Percentiles rank a stretch among this genome's conserved stretches.
These are phyloP conservation scores for Pelargonium fulgidum DNA, from an alignment of 441 rosid genomes.

Conservation along the genomic window DNA sequence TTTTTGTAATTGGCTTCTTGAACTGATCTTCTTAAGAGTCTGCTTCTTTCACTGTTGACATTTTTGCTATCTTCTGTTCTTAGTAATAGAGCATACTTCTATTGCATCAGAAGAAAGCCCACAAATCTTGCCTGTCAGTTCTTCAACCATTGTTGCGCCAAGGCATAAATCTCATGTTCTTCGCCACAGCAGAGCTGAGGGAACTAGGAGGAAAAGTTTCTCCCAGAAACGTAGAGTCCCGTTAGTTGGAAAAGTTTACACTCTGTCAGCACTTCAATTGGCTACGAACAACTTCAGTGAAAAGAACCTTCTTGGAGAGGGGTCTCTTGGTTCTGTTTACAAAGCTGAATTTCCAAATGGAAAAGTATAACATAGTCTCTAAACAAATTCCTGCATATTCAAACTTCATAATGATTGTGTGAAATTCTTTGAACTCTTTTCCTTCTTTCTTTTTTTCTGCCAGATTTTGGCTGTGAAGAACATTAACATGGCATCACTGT, in stretches of 20 bases:
- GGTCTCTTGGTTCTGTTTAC: constrained; percentile 91
- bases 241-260: constrained; percentile 45
- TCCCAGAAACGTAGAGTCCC: constrained; percentile 42
- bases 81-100: constrained; percentile 29
- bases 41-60: constrained; percentile 3
- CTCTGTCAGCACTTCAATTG: constrained; percentile 62
- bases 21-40: background rate
- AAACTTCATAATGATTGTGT: constrained; percentile 6
- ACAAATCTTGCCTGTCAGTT: constrained; percentile 34
- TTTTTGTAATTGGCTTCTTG: background rate
- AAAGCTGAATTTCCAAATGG: constrained; percentile 74
- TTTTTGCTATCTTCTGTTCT: constrained; percentile 12
- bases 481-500: constrained; percentile 58
- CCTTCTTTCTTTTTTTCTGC: constrained; percentile 9
- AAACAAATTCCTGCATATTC: constrained; percentile 3
- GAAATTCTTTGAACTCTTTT: constrained; percentile 1
- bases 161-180: constrained; percentile 27
- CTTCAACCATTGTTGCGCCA: constrained; percentile 36
- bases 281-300: constrained; percentile 74
- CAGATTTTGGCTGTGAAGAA: constrained; percentile 75
- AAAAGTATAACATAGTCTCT: constrained; percentile 38
- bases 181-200: constrained; percentile 33
- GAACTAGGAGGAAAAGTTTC: constrained; percentile 46
- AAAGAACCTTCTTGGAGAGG: constrained; percentile 69
- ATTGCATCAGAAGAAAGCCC: constrained; percentile 46